Evolutionary conservation across 1,284 basidiomycete genomes (phyloP).

Genomic region (Singerocomus inundabilis): DNA sequence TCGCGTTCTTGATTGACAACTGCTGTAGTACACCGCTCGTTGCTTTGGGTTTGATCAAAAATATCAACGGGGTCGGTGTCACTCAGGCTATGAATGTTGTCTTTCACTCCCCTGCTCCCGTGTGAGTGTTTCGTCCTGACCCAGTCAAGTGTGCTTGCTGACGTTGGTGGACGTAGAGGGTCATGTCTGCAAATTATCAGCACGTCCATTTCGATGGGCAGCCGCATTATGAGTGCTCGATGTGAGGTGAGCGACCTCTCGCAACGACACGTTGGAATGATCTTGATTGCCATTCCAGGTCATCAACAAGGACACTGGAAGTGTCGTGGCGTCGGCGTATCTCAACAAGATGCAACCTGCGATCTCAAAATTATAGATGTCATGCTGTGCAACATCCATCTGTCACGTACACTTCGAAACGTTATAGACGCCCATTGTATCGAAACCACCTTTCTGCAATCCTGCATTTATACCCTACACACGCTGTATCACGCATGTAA

Average conservation of each 20-base stretch:
- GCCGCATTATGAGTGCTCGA: slow-evolving; percentile 63
- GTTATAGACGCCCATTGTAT: slow-evolving; percentile 24
- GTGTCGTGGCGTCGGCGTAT: slow-evolving; percentile 59
- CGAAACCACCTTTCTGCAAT: slow-evolving; percentile 15
- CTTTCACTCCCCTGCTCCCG: slow-evolving; percentile 63
- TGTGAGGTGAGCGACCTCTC: slow-evolving; percentile 50
- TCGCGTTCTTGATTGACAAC: slow-evolving; percentile 71
- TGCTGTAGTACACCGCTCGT: slow-evolving; percentile 67
- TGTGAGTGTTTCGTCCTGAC: slow-evolving; percentile 39
- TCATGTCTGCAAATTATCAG: slow-evolving; percentile 56
- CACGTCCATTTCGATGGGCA: slow-evolving; percentile 63
- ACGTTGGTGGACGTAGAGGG: slow-evolving; percentile 41
- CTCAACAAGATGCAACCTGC: slow-evolving; percentile 68
- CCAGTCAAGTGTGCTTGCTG: slow-evolving; percentile 3
- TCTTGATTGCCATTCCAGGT: slow-evolving; percentile 41
- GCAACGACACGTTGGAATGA: slow-evolving; percentile 13
- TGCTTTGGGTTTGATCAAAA: slow-evolving; percentile 55
- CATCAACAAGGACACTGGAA: slow-evolving; percentile 51
- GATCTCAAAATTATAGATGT: slow-evolving; percentile 34
- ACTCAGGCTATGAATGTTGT: slow-evolving; percentile 66
- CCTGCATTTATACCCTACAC: slow-evolving; percentile 24
- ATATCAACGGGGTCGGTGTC: slow-evolving; percentile 68
- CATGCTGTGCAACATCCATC: slow-evolving; percentile 17
- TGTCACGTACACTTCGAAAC: slow-evolving; percentile 12
- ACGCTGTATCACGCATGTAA: slow-evolving; percentile 22